Conservation (phyloP, 805 yeast genomes). For the Pichia membranifaciens region DNA sequence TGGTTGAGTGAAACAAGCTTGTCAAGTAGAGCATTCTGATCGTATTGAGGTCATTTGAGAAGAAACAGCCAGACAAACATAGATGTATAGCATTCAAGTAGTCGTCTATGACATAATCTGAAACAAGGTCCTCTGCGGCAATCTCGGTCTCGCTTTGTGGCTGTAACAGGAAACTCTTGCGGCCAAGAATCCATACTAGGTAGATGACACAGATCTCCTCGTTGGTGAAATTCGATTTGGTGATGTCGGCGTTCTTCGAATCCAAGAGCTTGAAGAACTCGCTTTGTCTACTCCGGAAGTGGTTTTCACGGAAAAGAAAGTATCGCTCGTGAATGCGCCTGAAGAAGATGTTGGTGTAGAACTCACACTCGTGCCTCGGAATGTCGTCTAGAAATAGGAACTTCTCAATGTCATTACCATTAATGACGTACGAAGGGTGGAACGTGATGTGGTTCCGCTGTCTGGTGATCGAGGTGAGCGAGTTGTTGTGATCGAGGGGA, state of each 20-base stretch:
- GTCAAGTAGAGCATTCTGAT: constrained; percentile 32
- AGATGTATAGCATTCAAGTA: constrained; percentile 31
- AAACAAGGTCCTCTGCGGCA: constrained; percentile 5
- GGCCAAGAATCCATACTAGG: constrained; percentile 33
- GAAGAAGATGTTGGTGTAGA: constrained; percentile 31
- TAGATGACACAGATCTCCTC: constrained; percentile 33
- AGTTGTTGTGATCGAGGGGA: not conserved
- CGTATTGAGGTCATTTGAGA: constrained; percentile 31
- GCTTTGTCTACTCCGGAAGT: constrained; percentile 25
- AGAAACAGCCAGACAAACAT: constrained; percentile 30
- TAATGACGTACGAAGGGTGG: not conserved
- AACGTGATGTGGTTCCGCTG: not conserved
- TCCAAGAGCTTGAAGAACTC: constrained; percentile 25
- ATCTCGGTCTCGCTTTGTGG: constrained; percentile 4
- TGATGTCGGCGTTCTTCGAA: not conserved
- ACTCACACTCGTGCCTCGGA: constrained; percentile 24
- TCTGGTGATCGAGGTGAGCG: not conserved
- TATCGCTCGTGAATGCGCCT: constrained; percentile 31
- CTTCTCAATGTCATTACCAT: constrained; percentile 7
- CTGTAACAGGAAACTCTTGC: constrained; percentile 14
- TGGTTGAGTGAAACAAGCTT: constrained; percentile 31
- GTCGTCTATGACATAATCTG: constrained; percentile 18
- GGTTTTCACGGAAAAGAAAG: constrained; percentile 30
- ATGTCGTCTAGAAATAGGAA: constrained; percentile 21
- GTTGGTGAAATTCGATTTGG: constrained; percentile 11